phyloP scores from a whole-genome alignment of 768 basidiomycete species.

The Pisolithus marmoratus region DNA sequence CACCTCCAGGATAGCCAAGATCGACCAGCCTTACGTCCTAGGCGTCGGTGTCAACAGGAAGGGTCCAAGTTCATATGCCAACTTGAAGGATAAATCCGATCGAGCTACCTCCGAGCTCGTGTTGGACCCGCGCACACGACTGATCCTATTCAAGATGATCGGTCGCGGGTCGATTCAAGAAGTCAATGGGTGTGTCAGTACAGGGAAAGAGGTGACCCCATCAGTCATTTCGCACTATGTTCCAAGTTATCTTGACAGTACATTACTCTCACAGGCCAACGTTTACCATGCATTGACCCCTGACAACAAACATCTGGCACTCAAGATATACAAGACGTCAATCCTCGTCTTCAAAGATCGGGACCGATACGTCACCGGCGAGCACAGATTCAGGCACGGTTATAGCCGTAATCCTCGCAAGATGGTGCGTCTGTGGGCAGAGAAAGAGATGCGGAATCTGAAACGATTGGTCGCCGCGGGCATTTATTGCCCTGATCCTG shows the following conservation, averaged over 20 bases:
- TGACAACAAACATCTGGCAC: constrained; percentile 60
- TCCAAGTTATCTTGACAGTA: constrained; percentile 5
- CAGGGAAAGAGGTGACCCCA: constrained; percentile 85
- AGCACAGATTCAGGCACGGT: constrained; percentile 90
- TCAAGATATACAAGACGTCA: constrained; percentile 98
- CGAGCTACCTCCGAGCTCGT: constrained; percentile 97
- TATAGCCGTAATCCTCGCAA: constrained; percentile 93
- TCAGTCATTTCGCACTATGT: neutral
- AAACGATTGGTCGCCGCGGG: constrained; percentile 80
- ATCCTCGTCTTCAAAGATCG: constrained; percentile 97
- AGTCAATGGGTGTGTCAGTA: constrained; percentile 94
- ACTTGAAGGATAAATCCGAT: constrained; percentile 93
- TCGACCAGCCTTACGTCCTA: constrained; percentile 65
- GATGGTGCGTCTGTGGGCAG: constrained; percentile 98
- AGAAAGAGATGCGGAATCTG: constrained; percentile 97
- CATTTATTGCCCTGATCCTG: constrained; percentile 78
- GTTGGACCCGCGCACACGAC: constrained; percentile 88
- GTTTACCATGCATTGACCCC: constrained; percentile 86
- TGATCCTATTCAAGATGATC: constrained; percentile 96
- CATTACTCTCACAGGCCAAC: constrained; percentile 60
- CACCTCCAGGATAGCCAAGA: constrained; percentile 65
- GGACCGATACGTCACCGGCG: constrained; percentile 94
- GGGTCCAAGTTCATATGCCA: constrained; percentile 81
- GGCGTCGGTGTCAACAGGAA: constrained; percentile 85
- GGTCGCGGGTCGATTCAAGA: constrained; percentile 82